Conservation (phyloP, 2,329 filamentous ascomycete species). For the Apiospora pterosperma region DNA sequence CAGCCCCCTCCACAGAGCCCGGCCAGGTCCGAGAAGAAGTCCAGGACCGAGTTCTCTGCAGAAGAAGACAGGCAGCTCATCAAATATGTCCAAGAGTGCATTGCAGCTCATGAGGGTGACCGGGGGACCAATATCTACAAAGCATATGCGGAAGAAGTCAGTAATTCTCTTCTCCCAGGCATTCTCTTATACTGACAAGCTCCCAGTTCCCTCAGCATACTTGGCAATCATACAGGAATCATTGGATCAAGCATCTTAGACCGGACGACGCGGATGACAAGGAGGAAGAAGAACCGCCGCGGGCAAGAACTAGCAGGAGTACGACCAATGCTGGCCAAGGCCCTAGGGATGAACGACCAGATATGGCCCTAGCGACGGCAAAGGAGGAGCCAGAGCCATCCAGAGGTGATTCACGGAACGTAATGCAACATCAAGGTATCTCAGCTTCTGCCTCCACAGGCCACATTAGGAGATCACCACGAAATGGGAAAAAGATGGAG, state of each 20-base stretch:
- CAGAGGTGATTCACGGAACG: not conserved
- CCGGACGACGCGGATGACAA: not conserved
- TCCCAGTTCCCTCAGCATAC: constrained; percentile 29
- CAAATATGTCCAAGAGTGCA: constrained; percentile 17
- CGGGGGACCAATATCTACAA: constrained; percentile 29
- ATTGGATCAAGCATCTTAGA: constrained; percentile 25
- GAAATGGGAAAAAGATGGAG: not conserved
- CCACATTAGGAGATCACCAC: not conserved
- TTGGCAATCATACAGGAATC: constrained; percentile 25
- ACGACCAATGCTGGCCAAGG: not conserved
- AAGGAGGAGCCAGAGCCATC: not conserved
- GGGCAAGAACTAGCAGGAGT: not conserved
- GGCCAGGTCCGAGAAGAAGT: constrained; percentile 8
- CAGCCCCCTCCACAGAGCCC: constrained; percentile 11
- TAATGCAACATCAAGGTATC: not conserved
- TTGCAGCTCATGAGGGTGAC: constrained; percentile 8
- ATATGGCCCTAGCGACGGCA: not conserved
- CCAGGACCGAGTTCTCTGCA: constrained; percentile 17
- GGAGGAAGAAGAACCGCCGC: not conserved
- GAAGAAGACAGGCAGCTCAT: constrained; percentile 7
- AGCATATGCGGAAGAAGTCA: constrained; percentile 27
- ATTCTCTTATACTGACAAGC: constrained; percentile 6
- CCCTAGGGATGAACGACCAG: not conserved
- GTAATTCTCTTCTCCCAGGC: constrained; percentile 5
- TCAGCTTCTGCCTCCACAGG: not conserved